Percentiles rank a stretch among this genome's conserved stretches.
phyloP scores from a whole-genome alignment of 805 yeast genomes.

The Ogataea philodendri region DNA sequence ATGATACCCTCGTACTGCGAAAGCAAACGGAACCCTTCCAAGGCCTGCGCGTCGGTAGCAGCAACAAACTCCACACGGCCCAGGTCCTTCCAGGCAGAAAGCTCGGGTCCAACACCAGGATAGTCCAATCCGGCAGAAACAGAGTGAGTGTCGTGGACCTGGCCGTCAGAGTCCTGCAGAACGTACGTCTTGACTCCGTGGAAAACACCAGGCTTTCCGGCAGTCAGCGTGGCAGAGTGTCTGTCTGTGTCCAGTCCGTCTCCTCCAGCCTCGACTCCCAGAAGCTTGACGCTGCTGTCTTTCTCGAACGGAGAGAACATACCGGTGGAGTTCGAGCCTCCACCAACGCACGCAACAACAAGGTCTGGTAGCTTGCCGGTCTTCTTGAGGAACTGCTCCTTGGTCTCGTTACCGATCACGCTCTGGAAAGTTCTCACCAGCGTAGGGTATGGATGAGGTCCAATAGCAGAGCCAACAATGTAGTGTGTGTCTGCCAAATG shows the following conservation, averaged over 20 bases:
- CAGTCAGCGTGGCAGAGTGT: conserved; percentile 95
- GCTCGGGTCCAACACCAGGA: conserved; percentile 99
- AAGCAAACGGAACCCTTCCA: conserved; percentile 82
- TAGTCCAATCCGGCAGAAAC: conserved; percentile 98
- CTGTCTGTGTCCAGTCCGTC: conserved; percentile 86
- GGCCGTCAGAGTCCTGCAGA: conserved; percentile 89
- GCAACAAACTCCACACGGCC: conserved; percentile 91
- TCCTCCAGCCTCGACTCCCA: conserved; percentile 99
- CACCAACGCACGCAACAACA: conserved; percentile 98
- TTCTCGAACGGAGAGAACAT: conserved; percentile 92
- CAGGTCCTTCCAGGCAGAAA: conserved; percentile 90
- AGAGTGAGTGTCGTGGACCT: conserved; percentile 95
- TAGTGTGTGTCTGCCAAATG: conserved; percentile 84
- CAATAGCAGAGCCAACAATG: conserved; percentile 97
- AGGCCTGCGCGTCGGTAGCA: conserved; percentile 94
- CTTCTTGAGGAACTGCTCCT: conserved; percentile 77
- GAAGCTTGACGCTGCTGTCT: conserved; percentile 69
- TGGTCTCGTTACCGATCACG: conserved; percentile 93
- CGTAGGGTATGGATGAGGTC: conserved; percentile 99
- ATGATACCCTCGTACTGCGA: conserved; percentile 97
- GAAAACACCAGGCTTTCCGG: conserved; percentile 94
- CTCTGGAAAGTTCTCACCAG: conserved; percentile 97
- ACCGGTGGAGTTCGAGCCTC: conserved; percentile 97
- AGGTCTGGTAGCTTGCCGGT: conserved; percentile 89
- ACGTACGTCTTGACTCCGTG: conserved; percentile 97